A percentile compares a stretch with the other conserved stretches of the same genome.
phyloP scores from a whole-genome alignment of 768 basidiomycete species.

The Pulveroboletus sp. region DNA sequence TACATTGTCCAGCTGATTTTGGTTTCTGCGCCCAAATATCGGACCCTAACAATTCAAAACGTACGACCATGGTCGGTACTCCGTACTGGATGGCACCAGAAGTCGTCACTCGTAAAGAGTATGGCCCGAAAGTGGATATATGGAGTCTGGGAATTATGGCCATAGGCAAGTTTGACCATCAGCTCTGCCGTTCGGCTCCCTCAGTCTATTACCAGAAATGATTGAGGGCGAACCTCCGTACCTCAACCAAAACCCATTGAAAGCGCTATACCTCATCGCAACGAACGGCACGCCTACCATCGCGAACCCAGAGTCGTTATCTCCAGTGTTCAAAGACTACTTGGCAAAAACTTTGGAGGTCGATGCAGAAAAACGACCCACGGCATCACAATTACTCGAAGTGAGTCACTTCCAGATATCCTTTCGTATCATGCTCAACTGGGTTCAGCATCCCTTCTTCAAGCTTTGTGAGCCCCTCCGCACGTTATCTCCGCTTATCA shows the following conservation, averaged over 20 bases:
- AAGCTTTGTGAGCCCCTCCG: constrained; percentile 80
- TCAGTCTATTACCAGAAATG: constrained; percentile 61
- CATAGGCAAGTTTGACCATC: constrained; percentile 54
- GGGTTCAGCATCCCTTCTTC: constrained; percentile 77
- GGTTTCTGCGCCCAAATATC: constrained; percentile 99
- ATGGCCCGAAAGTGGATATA: constrained; percentile 97
- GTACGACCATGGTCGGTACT: constrained; percentile 97
- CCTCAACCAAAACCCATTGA: constrained; percentile 92
- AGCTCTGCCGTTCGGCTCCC: background rate
- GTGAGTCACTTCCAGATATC: constrained; percentile 37
- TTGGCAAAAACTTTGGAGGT: constrained; percentile 86
- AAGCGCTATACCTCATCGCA: constrained; percentile 95
- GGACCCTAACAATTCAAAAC: constrained; percentile 81
- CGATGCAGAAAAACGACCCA: constrained; percentile 90
- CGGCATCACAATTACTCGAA: constrained; percentile 72
- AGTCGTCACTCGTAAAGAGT: constrained; percentile 95
- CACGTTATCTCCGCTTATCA: constrained; percentile 85
- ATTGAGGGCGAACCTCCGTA: constrained; percentile 98
- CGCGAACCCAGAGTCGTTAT: constrained; percentile 79
- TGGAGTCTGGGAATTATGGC: constrained; percentile 98
- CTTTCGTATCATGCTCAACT: constrained; percentile 2
- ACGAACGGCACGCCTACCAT: constrained; percentile 97
- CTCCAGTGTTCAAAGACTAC: constrained; percentile 82
- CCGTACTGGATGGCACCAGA: constrained; percentile 99
- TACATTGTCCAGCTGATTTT: constrained; percentile 70